Conservation (phyloP, 1,284 basidiomycete species). For the Sanghuangporus sanghuang region DNA sequence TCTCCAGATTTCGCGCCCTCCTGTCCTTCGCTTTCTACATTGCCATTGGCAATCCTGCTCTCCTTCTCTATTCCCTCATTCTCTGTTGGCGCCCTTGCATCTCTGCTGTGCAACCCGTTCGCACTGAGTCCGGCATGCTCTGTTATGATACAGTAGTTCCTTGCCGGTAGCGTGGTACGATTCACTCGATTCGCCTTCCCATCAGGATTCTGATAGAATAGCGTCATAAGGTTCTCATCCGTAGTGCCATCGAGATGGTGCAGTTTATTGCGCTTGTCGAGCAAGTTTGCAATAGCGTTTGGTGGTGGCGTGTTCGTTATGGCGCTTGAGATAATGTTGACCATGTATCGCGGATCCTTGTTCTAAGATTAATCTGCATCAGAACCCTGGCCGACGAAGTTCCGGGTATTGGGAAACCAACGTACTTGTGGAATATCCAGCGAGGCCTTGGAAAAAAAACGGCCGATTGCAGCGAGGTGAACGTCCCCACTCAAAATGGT, state of each 20-base stretch:
- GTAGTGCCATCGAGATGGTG: slow-evolving; percentile 34
- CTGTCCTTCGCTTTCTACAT: neutral
- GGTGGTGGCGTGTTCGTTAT: slow-evolving; percentile 37
- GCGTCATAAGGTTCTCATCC: slow-evolving; percentile 30
- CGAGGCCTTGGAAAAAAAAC: slow-evolving; percentile 24
- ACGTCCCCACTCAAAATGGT: slow-evolving; percentile 32
- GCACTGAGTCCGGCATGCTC: slow-evolving; percentile 21
- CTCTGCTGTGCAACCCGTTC: neutral
- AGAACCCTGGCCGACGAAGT: neutral
- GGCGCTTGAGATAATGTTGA: slow-evolving; percentile 30
- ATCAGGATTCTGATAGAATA: slow-evolving; percentile 19
- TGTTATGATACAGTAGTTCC: slow-evolving; percentile 24
- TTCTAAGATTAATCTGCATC: slow-evolving; percentile 17
- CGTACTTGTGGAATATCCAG: slow-evolving; percentile 22
- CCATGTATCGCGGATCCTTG: slow-evolving; percentile 31
- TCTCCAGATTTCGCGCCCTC: neutral
- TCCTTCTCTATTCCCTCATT: neutral
- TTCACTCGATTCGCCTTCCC: slow-evolving; percentile 17
- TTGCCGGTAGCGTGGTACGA: slow-evolving; percentile 18
- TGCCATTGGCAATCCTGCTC: neutral
- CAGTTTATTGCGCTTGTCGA: slow-evolving; percentile 24
- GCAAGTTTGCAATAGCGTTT: slow-evolving; percentile 31
- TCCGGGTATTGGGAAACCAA: neutral
- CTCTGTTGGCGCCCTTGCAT: neutral
- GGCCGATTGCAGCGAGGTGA: slow-evolving; percentile 25